Conservation (phyloP, 2,329 filamentous ascomycete genomes). For the Gliomastix tumulicola region DNA sequence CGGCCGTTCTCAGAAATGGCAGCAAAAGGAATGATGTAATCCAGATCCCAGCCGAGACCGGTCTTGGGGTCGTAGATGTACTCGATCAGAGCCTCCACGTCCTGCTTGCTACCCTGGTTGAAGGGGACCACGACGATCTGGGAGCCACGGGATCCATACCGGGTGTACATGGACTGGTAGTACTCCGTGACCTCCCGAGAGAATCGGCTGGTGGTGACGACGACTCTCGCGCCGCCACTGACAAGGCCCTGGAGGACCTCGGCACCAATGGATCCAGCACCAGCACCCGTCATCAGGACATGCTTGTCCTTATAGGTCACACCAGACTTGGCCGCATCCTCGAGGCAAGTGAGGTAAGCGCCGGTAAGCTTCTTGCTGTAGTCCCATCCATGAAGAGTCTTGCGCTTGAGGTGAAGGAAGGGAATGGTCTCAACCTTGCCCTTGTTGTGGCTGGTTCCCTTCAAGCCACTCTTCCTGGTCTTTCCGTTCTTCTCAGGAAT, state of each 20-base stretch:
- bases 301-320: constrained; percentile 94
- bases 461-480: constrained; percentile 45
- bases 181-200: constrained; percentile 98
- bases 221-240: constrained; percentile 91
- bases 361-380: constrained; percentile 99
- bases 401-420: constrained; percentile 94
- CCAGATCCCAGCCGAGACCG: constrained; percentile 95
- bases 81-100: constrained; percentile 86
- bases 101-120: constrained; percentile 98
- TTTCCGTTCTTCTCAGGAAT: constrained; percentile 81
- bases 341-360: constrained; percentile 84
- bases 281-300: constrained; percentile 95
- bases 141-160: constrained; percentile 86
- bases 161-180: constrained; percentile 97
- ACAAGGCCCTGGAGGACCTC: constrained; percentile 94
- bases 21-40: constrained; percentile 92
- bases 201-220: constrained; percentile 95
- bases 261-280: constrained; percentile 94
- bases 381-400: constrained; percentile 91
- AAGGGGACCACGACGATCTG: constrained; percentile 98
- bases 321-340: constrained; percentile 79
- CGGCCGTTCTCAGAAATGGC: constrained; percentile 97
- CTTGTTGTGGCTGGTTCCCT: constrained; percentile 56
- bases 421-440: constrained; percentile 96
- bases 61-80: constrained; percentile 98